Base-by-base conservation (phyloP, 345 rosid species). In the Citrus trifoliata region DNA sequence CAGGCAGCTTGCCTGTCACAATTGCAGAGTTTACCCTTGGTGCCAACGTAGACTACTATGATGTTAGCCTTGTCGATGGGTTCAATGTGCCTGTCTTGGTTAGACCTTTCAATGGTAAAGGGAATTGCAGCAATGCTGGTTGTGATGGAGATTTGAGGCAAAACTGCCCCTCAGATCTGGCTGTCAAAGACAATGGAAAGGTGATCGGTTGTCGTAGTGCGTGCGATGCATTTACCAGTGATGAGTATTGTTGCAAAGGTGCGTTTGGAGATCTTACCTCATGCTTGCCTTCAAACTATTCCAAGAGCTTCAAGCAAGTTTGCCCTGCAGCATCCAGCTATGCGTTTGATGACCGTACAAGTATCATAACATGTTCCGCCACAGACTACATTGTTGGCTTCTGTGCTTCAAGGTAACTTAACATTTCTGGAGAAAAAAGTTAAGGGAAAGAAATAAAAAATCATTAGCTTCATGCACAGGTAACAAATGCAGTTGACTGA, bases 251-350 rank as follows among this genome's bases (percentile, higher is more conserved):
- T 14, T 91, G 95, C 71, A 80, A 89, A 67, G 93, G 95, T 35
- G 69, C 72, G 14, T 91, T 77, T 35, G 81, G 35, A 5, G 85
- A 83, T 48, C 85, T 86, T 10, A 69, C 24, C 1, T 73, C 82
- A 3, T 91, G 93, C 77, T 65, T 70, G 28, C 83, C 95, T 10
- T 81, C 87, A 7, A 88, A 89, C 67, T 91, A 88, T 73, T 88
- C 95, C 27, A 88, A 32, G 78, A 82, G 76, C 38, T 89, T 91
- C 83, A 91, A 91, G 71, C 82, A 87, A 63, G 84, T 79, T 3
- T 91, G 93, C 79, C 93, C 95, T 42, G 88, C 87, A 21, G 90
- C 95, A 32, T 84, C 89, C 24, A 89, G 92, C 77, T 91, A 88
- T 68, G 93, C 93, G 6, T 81, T 77, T 22, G 95, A 91, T 27